Conservation (phyloP, 495 filamentous ascomycete genomes). For the Penicillium canescens region DNA sequence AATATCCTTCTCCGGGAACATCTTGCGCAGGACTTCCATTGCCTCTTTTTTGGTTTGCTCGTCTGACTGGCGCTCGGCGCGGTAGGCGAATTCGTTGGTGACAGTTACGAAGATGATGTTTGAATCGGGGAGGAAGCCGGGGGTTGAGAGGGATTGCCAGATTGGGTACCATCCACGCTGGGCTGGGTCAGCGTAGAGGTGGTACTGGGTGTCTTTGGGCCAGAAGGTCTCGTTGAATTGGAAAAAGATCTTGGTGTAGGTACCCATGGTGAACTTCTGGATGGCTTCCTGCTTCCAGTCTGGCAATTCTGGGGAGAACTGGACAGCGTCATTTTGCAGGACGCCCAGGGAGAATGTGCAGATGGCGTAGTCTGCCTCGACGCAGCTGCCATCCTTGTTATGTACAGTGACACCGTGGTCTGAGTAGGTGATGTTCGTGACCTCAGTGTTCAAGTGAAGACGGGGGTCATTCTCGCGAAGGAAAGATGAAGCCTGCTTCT, state of each 20-base stretch:
- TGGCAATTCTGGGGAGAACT: conserved; percentile 63
- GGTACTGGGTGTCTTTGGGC: conserved; percentile 66
- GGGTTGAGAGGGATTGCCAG: conserved; percentile 64
- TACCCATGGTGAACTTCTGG: conserved; percentile 69
- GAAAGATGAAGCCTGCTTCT: conserved; percentile 61
- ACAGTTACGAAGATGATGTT: conserved; percentile 73
- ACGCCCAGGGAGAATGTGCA: conserved; percentile 69
- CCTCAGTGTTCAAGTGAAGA: conserved; percentile 60
- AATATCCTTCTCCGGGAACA: conserved; percentile 63
- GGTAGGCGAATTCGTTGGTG: conserved; percentile 58
- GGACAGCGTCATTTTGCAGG: conserved; percentile 62
- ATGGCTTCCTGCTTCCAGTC: conserved; percentile 68
- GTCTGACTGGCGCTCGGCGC: conserved; percentile 62
- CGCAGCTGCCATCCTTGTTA: conserved; percentile 57
- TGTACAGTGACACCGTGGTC: conserved; percentile 57
- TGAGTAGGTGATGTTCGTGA: conserved; percentile 59
- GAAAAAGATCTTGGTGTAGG: conserved; percentile 79
- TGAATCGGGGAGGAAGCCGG: conserved; percentile 61
- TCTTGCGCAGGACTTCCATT: conserved; percentile 62
- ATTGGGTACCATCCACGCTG: conserved; percentile 70
- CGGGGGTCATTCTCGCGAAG: conserved; percentile 56
- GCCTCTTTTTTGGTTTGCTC: conserved; percentile 61
- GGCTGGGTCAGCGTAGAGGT: conserved; percentile 66
- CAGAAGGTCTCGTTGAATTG: conserved; percentile 74
- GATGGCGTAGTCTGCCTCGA: conserved; percentile 61